These are phyloP conservation scores for Vararia minispora DNA, from an alignment of 768 basidiomycete species.

Conservation along the genomic window DNA sequence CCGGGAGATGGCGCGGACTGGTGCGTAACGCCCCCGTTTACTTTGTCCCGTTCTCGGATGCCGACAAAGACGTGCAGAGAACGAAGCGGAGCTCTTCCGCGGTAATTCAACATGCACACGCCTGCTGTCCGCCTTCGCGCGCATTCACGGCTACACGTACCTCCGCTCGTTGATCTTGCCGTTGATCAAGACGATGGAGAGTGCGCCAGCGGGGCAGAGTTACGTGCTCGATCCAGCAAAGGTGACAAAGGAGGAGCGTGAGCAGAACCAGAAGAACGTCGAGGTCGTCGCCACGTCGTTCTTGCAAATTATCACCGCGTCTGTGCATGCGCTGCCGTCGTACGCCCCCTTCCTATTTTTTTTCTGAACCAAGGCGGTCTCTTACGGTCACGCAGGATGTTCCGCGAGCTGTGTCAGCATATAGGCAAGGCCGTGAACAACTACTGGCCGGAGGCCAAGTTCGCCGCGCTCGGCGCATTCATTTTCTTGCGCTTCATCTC, in stretches of 20 bases:
- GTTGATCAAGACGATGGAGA: slow-evolving; percentile 62
- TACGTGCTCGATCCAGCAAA: slow-evolving; percentile 71
- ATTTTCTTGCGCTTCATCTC: slow-evolving; percentile 90
- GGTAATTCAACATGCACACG: slow-evolving; percentile 82
- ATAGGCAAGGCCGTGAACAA: slow-evolving; percentile 65
- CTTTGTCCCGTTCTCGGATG: neutral
- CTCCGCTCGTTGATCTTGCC: slow-evolving; percentile 71
- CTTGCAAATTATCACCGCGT: slow-evolving; percentile 61
- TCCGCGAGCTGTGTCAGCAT: slow-evolving; percentile 79
- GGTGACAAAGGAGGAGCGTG: slow-evolving; percentile 45
- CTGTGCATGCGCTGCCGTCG: slow-evolving; percentile 62
- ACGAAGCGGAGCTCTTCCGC: slow-evolving; percentile 75
- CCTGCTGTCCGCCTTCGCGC: slow-evolving; percentile 78
- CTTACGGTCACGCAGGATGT: slow-evolving; percentile 42
- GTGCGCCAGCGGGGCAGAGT: slow-evolving; percentile 59
- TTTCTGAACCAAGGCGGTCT: slow-evolving; percentile 4
- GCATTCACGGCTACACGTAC: slow-evolving; percentile 87
- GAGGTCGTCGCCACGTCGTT: slow-evolving; percentile 67
- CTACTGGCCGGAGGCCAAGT: slow-evolving; percentile 72
- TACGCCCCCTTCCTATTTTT: slow-evolving; percentile 26
- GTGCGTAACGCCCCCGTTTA: slow-evolving; percentile 27
- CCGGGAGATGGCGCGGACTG: slow-evolving; percentile 67
- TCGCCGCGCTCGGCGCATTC: slow-evolving; percentile 79
- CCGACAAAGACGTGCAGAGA: slow-evolving; percentile 35
- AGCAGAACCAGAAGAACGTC: slow-evolving; percentile 59